Conservation (phyloP, 805 yeast species). For the Metschnikowia lunata region DNA sequence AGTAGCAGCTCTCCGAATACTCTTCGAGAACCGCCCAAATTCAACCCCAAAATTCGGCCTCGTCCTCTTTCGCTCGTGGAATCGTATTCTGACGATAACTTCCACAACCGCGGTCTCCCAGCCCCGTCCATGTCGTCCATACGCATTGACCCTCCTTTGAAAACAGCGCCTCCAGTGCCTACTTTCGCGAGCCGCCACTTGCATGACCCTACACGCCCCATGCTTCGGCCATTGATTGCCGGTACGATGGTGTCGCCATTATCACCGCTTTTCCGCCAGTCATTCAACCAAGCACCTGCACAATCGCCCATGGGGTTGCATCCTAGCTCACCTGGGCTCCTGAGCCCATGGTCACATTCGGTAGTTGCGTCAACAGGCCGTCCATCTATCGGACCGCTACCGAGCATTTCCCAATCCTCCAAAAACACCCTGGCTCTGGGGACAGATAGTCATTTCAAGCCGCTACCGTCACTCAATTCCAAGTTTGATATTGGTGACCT, state of each 20-base stretch:
- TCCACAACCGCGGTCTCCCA: slow-evolving; percentile 4
- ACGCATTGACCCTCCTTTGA: slow-evolving; percentile 12
- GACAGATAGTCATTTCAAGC: too few relatives aligned
- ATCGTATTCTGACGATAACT: slow-evolving; percentile 22
- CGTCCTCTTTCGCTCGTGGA: slow-evolving; percentile 35
- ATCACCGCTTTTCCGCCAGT: slow-evolving; percentile 38
- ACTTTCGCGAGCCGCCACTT: slow-evolving; percentile 4
- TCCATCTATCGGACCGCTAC: neutral
- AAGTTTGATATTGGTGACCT: too few relatives aligned
- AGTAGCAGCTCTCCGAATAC: neutral
- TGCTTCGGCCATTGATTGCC: slow-evolving; percentile 4
- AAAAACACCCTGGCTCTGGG: too few relatives aligned
- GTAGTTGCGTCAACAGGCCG: neutral
- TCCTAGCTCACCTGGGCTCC: slow-evolving; percentile 1
- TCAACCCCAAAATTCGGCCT: slow-evolving; percentile 39
- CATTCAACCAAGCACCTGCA: slow-evolving; percentile 23
- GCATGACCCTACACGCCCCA: slow-evolving; percentile 16
- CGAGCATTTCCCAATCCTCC: neutral
- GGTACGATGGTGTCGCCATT: slow-evolving; percentile 32
- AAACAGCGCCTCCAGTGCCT: slow-evolving; percentile 26
- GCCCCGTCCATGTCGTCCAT: slow-evolving; percentile 3
- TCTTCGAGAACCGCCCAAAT: slow-evolving; percentile 19
- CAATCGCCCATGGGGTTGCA: neutral
- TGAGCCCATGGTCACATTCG: slow-evolving; percentile 5
- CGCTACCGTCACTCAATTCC: neutral